Conservation (phyloP, 2,329 filamentous ascomycete species). For the Lachnellula arida region DNA sequence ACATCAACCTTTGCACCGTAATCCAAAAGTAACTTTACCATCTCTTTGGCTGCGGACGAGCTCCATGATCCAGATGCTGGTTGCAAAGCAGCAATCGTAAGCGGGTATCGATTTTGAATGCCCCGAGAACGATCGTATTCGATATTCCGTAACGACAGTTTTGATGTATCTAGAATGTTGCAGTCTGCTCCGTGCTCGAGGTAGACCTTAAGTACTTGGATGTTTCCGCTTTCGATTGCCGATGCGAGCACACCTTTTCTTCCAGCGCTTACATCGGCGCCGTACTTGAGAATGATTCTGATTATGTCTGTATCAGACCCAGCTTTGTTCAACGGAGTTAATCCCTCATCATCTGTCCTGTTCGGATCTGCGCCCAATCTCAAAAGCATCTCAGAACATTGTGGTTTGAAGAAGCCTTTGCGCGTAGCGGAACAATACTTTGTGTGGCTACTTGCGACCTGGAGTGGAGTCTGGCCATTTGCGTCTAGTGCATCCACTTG, state of each 20-base stretch:
- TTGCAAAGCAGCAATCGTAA: neutral
- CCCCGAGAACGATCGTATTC: neutral
- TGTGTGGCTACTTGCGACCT: constrained; percentile 1
- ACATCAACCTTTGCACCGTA: constrained; percentile 1
- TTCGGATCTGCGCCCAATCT: constrained; percentile 4
- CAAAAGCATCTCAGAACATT: neutral
- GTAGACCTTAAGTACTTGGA: neutral
- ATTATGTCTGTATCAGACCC: neutral
- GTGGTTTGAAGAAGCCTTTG: neutral
- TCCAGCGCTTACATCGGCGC: constrained; percentile 5
- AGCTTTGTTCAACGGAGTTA: constrained; percentile 3
- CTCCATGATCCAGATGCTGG: neutral
- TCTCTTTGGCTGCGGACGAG: neutral
- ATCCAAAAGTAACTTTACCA: neutral
- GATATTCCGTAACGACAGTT: neutral
- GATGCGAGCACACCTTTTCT: neutral
- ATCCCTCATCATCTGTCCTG: neutral
- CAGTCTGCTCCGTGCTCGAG: constrained; percentile 2
- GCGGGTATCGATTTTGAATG: neutral
- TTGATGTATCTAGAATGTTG: neutral
- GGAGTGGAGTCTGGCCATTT: neutral
- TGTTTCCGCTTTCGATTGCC: neutral
- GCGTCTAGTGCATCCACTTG: neutral
- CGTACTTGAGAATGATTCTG: constrained; percentile 2
- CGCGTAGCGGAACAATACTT: neutral